Evolutionary conservation across 1,284 basidiomycete species (phyloP), one percentile per base, ranked within the genome.

Genomic region (Fomitopsis betulina): DNA sequence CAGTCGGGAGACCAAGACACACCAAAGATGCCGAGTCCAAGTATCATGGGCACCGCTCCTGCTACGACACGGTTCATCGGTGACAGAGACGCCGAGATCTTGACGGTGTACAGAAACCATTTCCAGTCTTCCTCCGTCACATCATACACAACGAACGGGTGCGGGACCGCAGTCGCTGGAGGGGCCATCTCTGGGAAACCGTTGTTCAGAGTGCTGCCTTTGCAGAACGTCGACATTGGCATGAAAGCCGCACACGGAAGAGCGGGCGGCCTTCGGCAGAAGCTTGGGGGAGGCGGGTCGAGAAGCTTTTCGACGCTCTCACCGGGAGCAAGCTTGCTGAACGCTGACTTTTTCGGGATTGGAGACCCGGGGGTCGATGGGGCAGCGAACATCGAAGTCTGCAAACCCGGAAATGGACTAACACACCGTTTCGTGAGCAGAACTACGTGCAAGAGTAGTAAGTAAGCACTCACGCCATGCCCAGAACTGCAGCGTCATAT

Each of bases 91-190:
- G 35, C 35, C 4, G 35, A 37, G 30, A 52, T 37, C 37, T 60
- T 62, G 32, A 68, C 39, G 37, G 67, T 62, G 25, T 54, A 54
- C 56, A 69, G 27, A 59, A 69, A 69, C 12, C 55, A 58, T 30
- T 37, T 45, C 78, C 78, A 79, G 62, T 79, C 78, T 8, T 61
- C 62, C 63, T 78, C 72, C 12, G 54, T 66, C 9, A 79, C 67
- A 62, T 78, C 76, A 61, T 75, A 73, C 42, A 68, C 63, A 8
- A 58, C 59, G 58, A 79, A 79, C 10, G 76, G 76, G 63, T 79
- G 77, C 15, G 71, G 72, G 35, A 55, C 53, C 30, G 53, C 43
- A 21, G 38, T 3, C 8, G 54, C 51, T 12, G 50, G 40, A 12
- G 67, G 67, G 12, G 59, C 53, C 17, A 45, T 30, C 15, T 57